phyloP scores from a whole-genome alignment of 306 rosid species.

The Malus sieversii region DNA sequence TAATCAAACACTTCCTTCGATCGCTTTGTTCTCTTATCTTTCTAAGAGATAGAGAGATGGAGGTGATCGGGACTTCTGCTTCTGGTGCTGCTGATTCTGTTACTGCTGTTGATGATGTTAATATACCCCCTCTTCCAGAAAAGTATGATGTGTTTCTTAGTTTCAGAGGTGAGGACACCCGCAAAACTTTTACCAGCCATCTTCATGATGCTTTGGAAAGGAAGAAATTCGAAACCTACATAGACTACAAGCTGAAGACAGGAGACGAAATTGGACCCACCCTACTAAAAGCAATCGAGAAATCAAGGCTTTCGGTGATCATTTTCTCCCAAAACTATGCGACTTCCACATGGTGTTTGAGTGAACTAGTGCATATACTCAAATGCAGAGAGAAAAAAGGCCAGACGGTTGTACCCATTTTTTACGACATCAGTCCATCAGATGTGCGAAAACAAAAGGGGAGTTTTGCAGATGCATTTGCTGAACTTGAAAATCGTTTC shows the following conservation, averaged over 20 bases:
- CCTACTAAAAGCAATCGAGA: not conserved
- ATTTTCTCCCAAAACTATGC: not conserved
- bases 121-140: no score
- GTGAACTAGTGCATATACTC: not conserved
- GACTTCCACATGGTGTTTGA: not conserved
- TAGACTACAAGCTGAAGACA: rapidly evolving
- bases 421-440: not conserved
- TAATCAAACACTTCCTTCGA: no score
- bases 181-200: rapidly evolving
- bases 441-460: not conserved
- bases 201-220: no score
- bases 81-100: no score
- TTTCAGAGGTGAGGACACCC: no score
- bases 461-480: not conserved
- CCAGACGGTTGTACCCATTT: not conserved
- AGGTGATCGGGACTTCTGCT: no score
- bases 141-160: no score
- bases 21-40: no score
- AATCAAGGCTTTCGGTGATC: not conserved
- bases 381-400: not conserved
- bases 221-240: no score
- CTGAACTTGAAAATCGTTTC: not conserved
- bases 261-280: no score
- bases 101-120: no score
- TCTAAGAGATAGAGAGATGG: no score